Percentiles rank a stretch among this genome's conserved stretches.
Conservation (phyloP, 768 basidiomycete genomes). For the Trametes cinnabarina region DNA sequence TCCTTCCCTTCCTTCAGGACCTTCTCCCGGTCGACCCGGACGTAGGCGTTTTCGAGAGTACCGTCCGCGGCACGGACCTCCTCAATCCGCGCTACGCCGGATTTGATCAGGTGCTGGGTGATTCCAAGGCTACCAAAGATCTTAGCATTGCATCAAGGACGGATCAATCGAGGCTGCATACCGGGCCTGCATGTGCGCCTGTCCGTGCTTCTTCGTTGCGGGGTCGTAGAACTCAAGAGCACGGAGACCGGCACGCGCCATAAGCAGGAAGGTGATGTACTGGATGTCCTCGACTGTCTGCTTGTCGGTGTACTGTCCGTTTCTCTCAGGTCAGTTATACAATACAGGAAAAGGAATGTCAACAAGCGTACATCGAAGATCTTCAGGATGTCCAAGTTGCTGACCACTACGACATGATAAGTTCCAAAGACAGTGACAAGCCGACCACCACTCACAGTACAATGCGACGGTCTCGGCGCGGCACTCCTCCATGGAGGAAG, state of each 20-base stretch:
- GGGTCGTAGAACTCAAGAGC: constrained; percentile 86
- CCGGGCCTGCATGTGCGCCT: constrained; percentile 91
- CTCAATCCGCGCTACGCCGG: constrained; percentile 68
- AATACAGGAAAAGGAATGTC: no score
- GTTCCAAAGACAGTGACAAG: background rate
- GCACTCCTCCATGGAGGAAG: constrained; percentile 90
- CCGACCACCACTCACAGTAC: constrained; percentile 51
- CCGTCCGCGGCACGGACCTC: constrained; percentile 60
- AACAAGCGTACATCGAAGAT: constrained; percentile 67
- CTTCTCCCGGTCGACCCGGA: constrained; percentile 68
- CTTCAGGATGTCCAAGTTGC: constrained; percentile 71
- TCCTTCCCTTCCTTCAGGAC: constrained; percentile 64
- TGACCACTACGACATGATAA: constrained; percentile 49
- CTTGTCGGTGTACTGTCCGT: constrained; percentile 57
- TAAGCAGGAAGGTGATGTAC: constrained; percentile 76
- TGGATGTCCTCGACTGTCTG: constrained; percentile 76
- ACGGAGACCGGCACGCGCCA: constrained; percentile 81
- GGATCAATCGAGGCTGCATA: constrained; percentile 32
- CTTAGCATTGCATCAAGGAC: background rate
- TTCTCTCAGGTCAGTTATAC: background rate
- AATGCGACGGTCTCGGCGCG: constrained; percentile 87
- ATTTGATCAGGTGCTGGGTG: constrained; percentile 71
- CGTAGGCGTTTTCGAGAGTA: constrained; percentile 63
- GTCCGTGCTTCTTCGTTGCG: constrained; percentile 75
- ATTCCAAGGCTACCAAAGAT: constrained; percentile 64